Evolutionary conservation across 805 yeast species (phyloP).

Genomic region (Wickerhamomyces pijperi): DNA sequence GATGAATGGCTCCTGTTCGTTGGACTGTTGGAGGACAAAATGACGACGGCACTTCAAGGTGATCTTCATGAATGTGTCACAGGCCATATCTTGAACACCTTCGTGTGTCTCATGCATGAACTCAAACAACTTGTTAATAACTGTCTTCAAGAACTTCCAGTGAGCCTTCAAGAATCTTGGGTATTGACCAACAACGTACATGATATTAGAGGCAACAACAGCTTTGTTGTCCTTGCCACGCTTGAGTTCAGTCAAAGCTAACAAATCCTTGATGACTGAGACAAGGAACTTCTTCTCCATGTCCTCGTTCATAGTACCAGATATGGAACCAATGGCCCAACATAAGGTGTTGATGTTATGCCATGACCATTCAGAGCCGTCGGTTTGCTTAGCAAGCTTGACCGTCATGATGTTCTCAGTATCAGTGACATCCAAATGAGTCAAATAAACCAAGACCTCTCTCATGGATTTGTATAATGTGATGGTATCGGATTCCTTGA

Average conservation of each 20-base stretch:
- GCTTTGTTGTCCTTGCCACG: constrained; percentile 98
- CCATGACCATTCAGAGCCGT: constrained; percentile 99
- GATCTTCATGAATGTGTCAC: constrained; percentile 96
- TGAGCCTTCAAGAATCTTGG: constrained; percentile 96
- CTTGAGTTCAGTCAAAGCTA: constrained; percentile 89
- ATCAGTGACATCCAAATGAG: constrained; percentile 90
- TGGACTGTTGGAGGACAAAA: constrained; percentile 78
- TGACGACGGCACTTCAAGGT: constrained; percentile 92
- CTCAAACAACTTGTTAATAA: constrained; percentile 88
- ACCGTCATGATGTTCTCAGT: constrained; percentile 91
- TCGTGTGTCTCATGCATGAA: constrained; percentile 99
- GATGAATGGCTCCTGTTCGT: constrained; percentile 83
- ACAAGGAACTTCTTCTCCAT: constrained; percentile 93
- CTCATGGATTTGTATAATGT: constrained; percentile 92
- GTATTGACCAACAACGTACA: constrained; percentile 99
- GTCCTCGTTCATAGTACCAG: constrained; percentile 97
- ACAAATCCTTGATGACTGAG: constrained; percentile 81
- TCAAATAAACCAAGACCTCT: constrained; percentile 87
- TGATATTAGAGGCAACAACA: constrained; percentile 97
- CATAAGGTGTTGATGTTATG: constrained; percentile 92
- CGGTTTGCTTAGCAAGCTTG: constrained; percentile 84
- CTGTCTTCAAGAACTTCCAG: constrained; percentile 95
- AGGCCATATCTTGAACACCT: constrained; percentile 99
- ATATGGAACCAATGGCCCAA: constrained; percentile 99
- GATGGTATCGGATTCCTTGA: constrained; percentile 93